phyloP scores from a whole-genome alignment of 805 yeast genomes.

The Schwanniomyces vanrijiae region DNA sequence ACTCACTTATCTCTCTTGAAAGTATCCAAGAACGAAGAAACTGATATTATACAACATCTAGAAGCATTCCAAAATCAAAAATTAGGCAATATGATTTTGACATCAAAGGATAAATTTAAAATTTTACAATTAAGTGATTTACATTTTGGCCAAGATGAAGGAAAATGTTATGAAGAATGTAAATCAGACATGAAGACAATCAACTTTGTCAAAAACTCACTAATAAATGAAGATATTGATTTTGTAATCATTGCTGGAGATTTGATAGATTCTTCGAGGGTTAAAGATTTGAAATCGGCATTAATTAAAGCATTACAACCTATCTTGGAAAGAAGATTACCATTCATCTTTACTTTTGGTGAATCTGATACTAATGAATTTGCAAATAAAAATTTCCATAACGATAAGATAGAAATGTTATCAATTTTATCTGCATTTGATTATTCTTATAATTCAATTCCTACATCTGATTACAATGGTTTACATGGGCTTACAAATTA shows the following conservation, averaged over 20 bases:
- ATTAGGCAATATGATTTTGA: constrained; percentile 13
- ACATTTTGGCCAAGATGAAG: constrained; percentile 35
- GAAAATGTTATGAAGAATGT: constrained; percentile 18
- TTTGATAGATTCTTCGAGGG: constrained; percentile 28
- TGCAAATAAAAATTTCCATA: constrained; percentile 1
- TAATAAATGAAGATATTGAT: constrained; percentile 30
- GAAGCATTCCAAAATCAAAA: constrained; percentile 14
- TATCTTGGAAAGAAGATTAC: constrained; percentile 26
- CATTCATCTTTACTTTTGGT: constrained; percentile 40
- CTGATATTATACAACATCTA: neutral
- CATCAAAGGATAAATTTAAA: constrained; percentile 23
- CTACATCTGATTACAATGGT: constrained; percentile 9
- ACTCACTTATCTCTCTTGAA: constrained; percentile 21
- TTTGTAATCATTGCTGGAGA: constrained; percentile 43
- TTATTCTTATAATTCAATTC: constrained; percentile 29
- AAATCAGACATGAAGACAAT: constrained; percentile 30
- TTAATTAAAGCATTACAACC: constrained; percentile 33
- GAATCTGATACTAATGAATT: constrained; percentile 26
- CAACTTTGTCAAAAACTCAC: constrained; percentile 25
- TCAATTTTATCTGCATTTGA: constrained; percentile 34
- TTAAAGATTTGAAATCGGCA: constrained; percentile 27
- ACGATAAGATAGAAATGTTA: constrained; percentile 16
- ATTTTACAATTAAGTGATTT: constrained; percentile 39
- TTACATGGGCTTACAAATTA: constrained; percentile 40
- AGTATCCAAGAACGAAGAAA: constrained; percentile 14